Conservation (phyloP, 345 rosid species). For the Citrus unshiu region DNA sequence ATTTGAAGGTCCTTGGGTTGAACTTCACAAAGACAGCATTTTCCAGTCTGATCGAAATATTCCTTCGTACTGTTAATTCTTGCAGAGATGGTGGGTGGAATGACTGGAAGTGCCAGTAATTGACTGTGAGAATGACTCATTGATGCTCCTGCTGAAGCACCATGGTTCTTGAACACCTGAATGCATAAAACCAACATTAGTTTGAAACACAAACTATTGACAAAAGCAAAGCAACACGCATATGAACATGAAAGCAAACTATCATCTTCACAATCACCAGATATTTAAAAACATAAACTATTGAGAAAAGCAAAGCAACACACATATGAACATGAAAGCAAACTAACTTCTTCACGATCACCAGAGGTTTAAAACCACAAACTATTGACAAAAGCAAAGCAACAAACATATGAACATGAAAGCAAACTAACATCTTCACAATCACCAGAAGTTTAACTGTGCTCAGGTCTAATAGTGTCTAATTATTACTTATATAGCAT, state of each 20-base stretch:
- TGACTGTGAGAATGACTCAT: conserved; percentile 92
- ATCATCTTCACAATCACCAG: background rate
- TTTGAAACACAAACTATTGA: background rate
- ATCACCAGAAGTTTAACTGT: background rate
- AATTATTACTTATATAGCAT: background rate
- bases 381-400: background rate
- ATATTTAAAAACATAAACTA: background rate
- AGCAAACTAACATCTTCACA: background rate
- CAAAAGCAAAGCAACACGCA: background rate
- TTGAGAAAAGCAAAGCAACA: too few species aligned
- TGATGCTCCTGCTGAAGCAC: conserved; percentile 95
- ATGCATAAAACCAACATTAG: conserved; percentile 11
- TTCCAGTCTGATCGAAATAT: conserved; percentile 56
- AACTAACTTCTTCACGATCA: too few species aligned
- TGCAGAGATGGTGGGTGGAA: conserved; percentile 61
- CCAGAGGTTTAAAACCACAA: background rate
- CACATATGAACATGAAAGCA: too few species aligned
- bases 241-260: background rate
- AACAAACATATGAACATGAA: background rate
- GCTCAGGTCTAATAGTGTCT: background rate
- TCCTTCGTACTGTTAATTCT: conserved; percentile 57
- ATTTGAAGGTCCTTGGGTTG: conserved; percentile 47
- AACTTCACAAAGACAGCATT: conserved; percentile 65
- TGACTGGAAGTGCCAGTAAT: conserved; percentile 70
- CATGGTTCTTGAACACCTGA: conserved; percentile 92